phyloP scores from a whole-genome alignment of 306 rosid genomes.

The Cyclanthera cordifolia region DNA sequence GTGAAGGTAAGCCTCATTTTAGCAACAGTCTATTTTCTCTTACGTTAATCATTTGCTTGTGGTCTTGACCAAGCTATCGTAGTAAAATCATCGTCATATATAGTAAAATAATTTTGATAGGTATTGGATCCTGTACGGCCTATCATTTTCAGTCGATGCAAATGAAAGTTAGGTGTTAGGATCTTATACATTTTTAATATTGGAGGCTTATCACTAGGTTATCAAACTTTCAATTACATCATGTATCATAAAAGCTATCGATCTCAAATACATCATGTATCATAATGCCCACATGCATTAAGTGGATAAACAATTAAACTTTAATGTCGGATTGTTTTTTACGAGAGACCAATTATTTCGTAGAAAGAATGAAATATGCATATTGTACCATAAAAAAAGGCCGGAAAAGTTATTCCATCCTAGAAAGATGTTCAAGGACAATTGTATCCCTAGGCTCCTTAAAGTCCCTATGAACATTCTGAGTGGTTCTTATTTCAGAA shows the following conservation, averaged over 20 bases:
- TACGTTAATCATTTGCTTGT: too few species aligned
- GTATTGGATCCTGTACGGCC: background rate
- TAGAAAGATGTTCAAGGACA: background rate
- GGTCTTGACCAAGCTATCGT: too few species aligned
- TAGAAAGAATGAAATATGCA: background rate
- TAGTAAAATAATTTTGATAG: background rate
- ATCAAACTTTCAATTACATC: too few species aligned
- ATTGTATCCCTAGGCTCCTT: background rate
- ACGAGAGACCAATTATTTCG: background rate
- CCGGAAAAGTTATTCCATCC: background rate
- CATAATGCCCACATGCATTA: background rate
- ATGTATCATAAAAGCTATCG: too few species aligned
- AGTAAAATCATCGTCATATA: too few species aligned
- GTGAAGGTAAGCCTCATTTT: slow-evolving; percentile 45
- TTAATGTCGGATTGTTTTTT: background rate
- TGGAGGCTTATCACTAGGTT: too few species aligned
- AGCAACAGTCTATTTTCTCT: background rate
- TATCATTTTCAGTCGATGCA: background rate
- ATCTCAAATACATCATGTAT: background rate
- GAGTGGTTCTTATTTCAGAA: background rate
- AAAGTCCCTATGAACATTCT: background rate
- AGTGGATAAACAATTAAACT: background rate
- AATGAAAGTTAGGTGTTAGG: background rate
- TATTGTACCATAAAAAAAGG: background rate
- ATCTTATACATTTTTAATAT: too few species aligned